phyloP scores from a whole-genome alignment of 2,329 filamentous ascomycete species.

The Teratosphaeria zuluensis region DNA sequence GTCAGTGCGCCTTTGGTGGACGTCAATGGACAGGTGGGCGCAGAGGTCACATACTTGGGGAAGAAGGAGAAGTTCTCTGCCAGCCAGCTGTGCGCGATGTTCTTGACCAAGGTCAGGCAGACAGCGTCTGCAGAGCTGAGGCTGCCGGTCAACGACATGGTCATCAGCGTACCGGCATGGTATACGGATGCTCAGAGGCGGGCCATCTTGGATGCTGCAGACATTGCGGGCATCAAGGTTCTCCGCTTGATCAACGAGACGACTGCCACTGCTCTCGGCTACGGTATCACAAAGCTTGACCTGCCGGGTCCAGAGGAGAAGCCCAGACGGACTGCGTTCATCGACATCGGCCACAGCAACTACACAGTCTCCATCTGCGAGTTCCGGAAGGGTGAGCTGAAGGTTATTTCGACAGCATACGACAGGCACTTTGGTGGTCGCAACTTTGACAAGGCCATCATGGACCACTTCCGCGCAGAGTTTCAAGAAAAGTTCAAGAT shows the following conservation, averaged over 20 bases:
- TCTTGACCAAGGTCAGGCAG: slow-evolving; percentile 84
- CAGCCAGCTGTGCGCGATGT: slow-evolving; percentile 90
- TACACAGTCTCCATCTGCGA: slow-evolving; percentile 92
- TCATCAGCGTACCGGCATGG: slow-evolving; percentile 91
- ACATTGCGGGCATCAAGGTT: slow-evolving; percentile 86
- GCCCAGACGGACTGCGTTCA: slow-evolving; percentile 78
- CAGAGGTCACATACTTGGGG: slow-evolving; percentile 83
- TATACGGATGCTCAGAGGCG: slow-evolving; percentile 93
- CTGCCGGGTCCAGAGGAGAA: slow-evolving; percentile 82
- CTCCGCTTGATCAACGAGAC: slow-evolving; percentile 96
- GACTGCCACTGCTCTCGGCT: slow-evolving; percentile 89
- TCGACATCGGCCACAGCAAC: slow-evolving; percentile 95
- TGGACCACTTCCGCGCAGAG: slow-evolving; percentile 89
- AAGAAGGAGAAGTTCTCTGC: slow-evolving; percentile 95
- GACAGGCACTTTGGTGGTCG: slow-evolving; percentile 96
- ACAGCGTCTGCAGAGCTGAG: slow-evolving; percentile 81
- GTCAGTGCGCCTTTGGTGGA: slow-evolving; percentile 80
- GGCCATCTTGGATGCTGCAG: slow-evolving; percentile 78
- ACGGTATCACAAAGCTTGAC: slow-evolving; percentile 95
- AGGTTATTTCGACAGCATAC: slow-evolving; percentile 83
- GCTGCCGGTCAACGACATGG: slow-evolving; percentile 83
- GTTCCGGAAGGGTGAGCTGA: slow-evolving; percentile 92
- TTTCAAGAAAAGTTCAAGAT: slow-evolving; percentile 98
- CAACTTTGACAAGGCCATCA: slow-evolving; percentile 89
- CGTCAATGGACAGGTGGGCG: slow-evolving; percentile 87